Evolutionary conservation across 2,329 filamentous ascomycete genomes (phyloP).

Genomic region (Calonectria ilicicola): DNA sequence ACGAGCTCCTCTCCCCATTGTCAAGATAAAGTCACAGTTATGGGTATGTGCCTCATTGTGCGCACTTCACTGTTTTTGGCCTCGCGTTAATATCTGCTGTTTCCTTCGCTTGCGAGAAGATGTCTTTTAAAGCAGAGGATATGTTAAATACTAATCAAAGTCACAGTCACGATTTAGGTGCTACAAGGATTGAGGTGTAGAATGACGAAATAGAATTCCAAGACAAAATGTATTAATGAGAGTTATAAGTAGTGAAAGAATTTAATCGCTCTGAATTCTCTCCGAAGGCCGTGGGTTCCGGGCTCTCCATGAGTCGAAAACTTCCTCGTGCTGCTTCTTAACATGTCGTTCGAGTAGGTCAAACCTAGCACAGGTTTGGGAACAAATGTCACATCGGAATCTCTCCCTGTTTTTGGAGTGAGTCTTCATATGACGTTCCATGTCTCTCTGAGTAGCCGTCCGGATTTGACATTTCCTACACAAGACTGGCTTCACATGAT

Average conservation of each 20-base stretch:
- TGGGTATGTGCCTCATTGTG: too few relatives aligned
- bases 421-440: constrained; percentile 24
- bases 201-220: too few relatives aligned
- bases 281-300: not conserved
- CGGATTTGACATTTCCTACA: constrained; percentile 26
- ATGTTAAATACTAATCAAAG: too few relatives aligned
- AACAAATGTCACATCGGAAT: not conserved
- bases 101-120: too few relatives aligned
- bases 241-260: not conserved
- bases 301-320: not conserved
- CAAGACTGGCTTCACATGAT: constrained; percentile 31
- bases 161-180: too few relatives aligned
- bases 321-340: not conserved
- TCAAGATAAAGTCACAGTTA: not conserved
- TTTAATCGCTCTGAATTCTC: not conserved
- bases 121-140: too few relatives aligned
- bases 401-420: constrained; percentile 8
- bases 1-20: not conserved
- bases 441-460: constrained; percentile 29
- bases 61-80: too few relatives aligned
- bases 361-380: not conserved
- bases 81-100: too few relatives aligned
- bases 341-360: constrained; percentile 5
- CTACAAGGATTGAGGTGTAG: not conserved
- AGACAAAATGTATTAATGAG: too few relatives aligned